phyloP scores from a whole-genome alignment of 2,329 filamentous ascomycete species.

The Diatrype stigma region DNA sequence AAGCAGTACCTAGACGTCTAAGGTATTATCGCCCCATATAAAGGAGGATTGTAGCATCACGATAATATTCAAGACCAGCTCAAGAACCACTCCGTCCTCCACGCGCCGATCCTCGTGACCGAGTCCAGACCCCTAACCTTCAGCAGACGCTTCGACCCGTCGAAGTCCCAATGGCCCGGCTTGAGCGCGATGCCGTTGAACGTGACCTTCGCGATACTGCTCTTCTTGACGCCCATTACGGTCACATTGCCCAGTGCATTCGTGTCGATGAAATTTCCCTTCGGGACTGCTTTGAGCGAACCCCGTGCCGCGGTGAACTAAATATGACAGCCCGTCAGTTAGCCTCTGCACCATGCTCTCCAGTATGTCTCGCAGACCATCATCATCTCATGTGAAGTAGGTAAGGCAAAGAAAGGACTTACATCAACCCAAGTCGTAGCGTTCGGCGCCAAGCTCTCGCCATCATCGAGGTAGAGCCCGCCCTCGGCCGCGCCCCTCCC shows the following conservation, averaged over 20 bases:
- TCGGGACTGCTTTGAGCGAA: constrained; percentile 42
- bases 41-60: too few species aligned
- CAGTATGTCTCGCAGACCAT: too few species aligned
- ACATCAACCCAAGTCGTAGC: constrained; percentile 51
- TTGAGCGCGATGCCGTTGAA: constrained; percentile 47
- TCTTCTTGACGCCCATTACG: constrained; percentile 49
- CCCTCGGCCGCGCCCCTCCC: constrained; percentile 53
- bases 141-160: constrained; percentile 43
- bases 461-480: constrained; percentile 69
- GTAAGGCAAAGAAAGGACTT: too few species aligned
- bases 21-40: too few species aligned
- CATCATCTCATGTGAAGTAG: too few species aligned
- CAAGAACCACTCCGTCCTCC: constrained; percentile 52
- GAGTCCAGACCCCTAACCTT: constrained; percentile 45
- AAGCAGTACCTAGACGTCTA: too few species aligned
- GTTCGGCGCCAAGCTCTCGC: constrained; percentile 58
- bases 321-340: too few species aligned
- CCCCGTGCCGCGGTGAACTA: constrained; percentile 39
- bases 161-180: constrained; percentile 41
- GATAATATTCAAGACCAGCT: constrained; percentile 46
- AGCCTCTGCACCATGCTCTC: too few species aligned
- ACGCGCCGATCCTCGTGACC: constrained; percentile 52
- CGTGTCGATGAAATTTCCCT: constrained; percentile 50
- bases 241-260: constrained; percentile 61
- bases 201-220: constrained; percentile 38